A percentile compares a stretch with the other conserved stretches of the same genome.
These are phyloP conservation scores for Pleurotus ostreatus DNA, from an alignment of 768 basidiomycete species.

Conservation along the genomic window DNA sequence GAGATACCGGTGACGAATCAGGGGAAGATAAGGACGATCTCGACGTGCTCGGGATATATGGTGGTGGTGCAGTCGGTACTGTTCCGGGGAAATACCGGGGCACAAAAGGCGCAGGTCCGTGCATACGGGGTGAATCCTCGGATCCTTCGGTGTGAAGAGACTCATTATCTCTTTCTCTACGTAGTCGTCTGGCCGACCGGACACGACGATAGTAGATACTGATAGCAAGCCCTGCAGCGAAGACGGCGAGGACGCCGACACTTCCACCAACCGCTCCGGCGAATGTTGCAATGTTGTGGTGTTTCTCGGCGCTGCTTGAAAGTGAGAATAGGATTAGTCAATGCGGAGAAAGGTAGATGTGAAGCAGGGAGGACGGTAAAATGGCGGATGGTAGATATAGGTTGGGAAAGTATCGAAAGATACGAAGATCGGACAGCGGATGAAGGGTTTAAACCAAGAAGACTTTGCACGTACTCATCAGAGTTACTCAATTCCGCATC, in stretches of 20 bases:
- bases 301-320: not conserved
- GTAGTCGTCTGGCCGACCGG: slow-evolving; percentile 36
- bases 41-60: slow-evolving; percentile 17
- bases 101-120: slow-evolving; percentile 44
- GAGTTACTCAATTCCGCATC: not conserved
- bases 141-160: slow-evolving; percentile 24
- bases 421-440: not conserved
- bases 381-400: not conserved
- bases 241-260: slow-evolving; percentile 44
- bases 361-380: not conserved
- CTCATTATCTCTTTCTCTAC: slow-evolving; percentile 19
- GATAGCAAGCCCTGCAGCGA: slow-evolving; percentile 44
- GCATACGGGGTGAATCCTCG: slow-evolving; percentile 37
- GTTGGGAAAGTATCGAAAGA: not conserved
- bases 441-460: not conserved
- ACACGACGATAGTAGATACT: slow-evolving; percentile 47
- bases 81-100: slow-evolving; percentile 58
- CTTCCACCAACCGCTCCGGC: slow-evolving; percentile 50
- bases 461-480: slow-evolving; percentile 1
- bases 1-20: not conserved
- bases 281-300: slow-evolving; percentile 35
- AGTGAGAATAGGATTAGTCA: not conserved
- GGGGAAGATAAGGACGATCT: not conserved
- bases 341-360: not conserved
- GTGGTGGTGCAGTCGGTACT: slow-evolving; percentile 35